phyloP scores from a whole-genome alignment of 176 grass and related monocot genomes.

The Luzula sylvatica region DNA sequence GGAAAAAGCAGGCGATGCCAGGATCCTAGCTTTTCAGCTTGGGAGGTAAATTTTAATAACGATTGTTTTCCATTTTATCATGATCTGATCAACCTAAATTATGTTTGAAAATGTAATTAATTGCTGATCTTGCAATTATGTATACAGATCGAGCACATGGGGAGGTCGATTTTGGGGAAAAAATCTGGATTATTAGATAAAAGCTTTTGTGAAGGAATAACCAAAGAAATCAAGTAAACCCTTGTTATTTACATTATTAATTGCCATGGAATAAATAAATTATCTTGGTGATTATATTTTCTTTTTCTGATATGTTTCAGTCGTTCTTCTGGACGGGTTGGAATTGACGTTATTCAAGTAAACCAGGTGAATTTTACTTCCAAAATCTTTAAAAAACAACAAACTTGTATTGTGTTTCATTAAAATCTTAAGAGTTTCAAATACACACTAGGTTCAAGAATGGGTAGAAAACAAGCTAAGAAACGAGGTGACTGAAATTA shows the following conservation, averaged over 20 bases:
- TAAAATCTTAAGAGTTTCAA: neutral
- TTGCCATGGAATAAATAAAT: too few species aligned
- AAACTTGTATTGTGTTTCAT: neutral
- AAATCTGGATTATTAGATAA: conserved; percentile 4
- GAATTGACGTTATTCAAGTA: conserved; percentile 13
- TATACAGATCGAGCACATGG: conserved; percentile 11
- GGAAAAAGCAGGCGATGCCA: neutral
- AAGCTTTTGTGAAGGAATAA: conserved; percentile 2
- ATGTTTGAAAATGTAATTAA: too few species aligned
- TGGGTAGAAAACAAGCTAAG: conserved; percentile 20
- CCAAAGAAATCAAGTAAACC: conserved; percentile 10
- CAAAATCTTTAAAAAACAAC: neutral
- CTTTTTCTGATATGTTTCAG: conserved; percentile 11
- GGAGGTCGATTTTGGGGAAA: conserved; percentile 10
- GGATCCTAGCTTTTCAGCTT: neutral
- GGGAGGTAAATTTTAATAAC: neutral
- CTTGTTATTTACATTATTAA: neutral
- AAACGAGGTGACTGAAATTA: neutral
- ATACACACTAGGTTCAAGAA: conserved; percentile 11
- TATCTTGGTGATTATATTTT: neutral
- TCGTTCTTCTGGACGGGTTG: conserved; percentile 6
- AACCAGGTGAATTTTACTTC: conserved; percentile 8
- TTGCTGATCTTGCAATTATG: neutral
- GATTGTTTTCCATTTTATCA: neutral
- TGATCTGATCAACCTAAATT: neutral